Percentiles rank a stretch among this genome's conserved stretches.
Conservation (phyloP, 495 filamentous ascomycete genomes). For the Tuber calosporum region DNA sequence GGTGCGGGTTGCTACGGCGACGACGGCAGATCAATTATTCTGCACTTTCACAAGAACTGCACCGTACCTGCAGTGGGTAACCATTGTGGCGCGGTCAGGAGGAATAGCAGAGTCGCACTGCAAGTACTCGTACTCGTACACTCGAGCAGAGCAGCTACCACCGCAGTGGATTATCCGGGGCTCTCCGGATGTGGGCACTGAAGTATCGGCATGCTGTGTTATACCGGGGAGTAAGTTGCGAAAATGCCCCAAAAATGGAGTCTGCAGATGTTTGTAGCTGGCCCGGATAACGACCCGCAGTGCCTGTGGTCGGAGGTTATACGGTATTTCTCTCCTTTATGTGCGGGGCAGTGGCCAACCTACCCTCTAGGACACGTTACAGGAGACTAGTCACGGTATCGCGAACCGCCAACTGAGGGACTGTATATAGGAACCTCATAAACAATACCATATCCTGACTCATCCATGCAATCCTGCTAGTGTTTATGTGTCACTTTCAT, state of each 20-base stretch:
- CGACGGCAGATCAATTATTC: background rate
- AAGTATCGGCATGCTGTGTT: background rate
- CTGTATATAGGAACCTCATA: too few species aligned
- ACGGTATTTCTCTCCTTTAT: too few species aligned
- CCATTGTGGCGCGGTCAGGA: background rate
- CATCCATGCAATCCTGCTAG: too few species aligned
- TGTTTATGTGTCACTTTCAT: too few species aligned
- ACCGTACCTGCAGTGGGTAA: background rate
- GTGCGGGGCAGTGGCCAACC: too few species aligned
- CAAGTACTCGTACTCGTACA: too few species aligned
- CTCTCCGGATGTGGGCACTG: background rate
- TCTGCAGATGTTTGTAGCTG: background rate
- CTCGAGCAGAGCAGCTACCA: too few species aligned
- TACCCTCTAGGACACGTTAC: too few species aligned
- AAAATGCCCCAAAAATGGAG: background rate
- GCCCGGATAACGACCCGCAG: background rate
- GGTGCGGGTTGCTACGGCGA: background rate
- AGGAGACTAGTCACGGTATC: too few species aligned
- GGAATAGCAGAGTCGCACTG: background rate
- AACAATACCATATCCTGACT: too few species aligned
- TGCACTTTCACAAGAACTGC: background rate
- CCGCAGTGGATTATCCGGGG: background rate
- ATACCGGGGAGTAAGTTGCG: background rate
- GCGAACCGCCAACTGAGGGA: too few species aligned
- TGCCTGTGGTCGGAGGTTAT: background rate